phyloP scores from a whole-genome alignment of 116 monocot genomes.

The Dioscorea cayenensis region DNA sequence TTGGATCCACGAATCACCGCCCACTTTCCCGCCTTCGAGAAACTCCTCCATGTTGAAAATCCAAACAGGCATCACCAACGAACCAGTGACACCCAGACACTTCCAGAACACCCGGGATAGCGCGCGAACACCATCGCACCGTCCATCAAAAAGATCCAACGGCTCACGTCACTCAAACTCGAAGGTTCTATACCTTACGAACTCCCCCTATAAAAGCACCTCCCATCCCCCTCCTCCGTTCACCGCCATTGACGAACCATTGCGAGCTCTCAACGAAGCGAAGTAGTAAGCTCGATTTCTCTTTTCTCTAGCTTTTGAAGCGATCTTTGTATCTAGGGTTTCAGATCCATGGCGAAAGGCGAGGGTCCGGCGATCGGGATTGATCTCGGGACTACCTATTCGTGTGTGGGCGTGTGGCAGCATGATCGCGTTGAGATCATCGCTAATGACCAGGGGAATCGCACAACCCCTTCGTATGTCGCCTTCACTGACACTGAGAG shows the following conservation, averaged over 20 bases:
- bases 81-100: not conserved
- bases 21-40: too few relatives aligned
- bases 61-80: too few relatives aligned
- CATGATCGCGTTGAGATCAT: constrained; percentile 74
- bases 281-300: not conserved
- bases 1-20: too few relatives aligned
- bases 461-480: constrained; percentile 58
- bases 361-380: constrained; percentile 19
- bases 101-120: not conserved
- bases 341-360: constrained; percentile 6
- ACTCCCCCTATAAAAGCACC: not conserved
- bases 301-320: not conserved
- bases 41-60: too few relatives aligned
- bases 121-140: not conserved
- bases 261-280: not conserved
- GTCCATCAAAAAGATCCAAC: not conserved
- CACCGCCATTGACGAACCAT: not conserved
- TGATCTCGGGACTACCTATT: constrained; percentile 19
- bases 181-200: not conserved
- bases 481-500: constrained; percentile 59
- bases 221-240: not conserved
- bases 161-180: not conserved
- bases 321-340: not conserved
- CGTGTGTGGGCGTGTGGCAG: constrained; percentile 68
- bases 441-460: constrained; percentile 61